A percentile compares a stretch with the other conserved stretches of the same genome.
Conservation (phyloP, 2,329 filamentous ascomycete species). For the Rutstroemia sp. region DNA sequence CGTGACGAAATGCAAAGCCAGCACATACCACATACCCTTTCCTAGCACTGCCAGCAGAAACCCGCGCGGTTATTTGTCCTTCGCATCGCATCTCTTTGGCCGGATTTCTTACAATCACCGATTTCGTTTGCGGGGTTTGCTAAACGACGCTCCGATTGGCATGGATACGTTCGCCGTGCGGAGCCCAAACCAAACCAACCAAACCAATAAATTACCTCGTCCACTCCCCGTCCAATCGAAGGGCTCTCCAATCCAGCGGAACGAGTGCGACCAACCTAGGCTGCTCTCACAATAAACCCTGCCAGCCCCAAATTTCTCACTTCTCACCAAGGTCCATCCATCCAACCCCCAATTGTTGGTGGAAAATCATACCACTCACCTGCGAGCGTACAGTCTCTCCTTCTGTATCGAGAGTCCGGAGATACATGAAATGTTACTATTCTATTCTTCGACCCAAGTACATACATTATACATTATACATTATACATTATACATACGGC, state of each 20-base stretch:
- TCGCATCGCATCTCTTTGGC: background rate
- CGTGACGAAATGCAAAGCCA: background rate
- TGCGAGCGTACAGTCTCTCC: background rate
- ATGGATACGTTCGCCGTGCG: background rate
- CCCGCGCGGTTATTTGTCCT: conserved; percentile 1
- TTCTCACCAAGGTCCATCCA: background rate
- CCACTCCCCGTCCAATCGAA: background rate
- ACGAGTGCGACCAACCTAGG: background rate
- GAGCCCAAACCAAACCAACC: background rate
- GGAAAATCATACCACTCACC: background rate
- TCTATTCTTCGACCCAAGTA: background rate
- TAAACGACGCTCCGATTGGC: background rate
- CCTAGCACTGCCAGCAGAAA: background rate
- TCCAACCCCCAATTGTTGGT: too few relatives aligned
- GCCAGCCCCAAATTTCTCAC: background rate
- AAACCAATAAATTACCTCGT: background rate
- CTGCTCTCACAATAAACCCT: background rate
- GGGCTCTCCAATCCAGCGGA: background rate
- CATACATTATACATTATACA: background rate
- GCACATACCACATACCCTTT: background rate
- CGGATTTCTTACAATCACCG: background rate
- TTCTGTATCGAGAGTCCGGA: background rate
- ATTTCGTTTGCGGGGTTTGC: background rate
- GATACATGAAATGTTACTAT: background rate
- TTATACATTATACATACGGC: background rate